A percentile compares a stretch with the other conserved stretches of the same genome.
Conservation (phyloP, 2,329 filamentous ascomycete species). For the Neopestalotiopsis rosae region DNA sequence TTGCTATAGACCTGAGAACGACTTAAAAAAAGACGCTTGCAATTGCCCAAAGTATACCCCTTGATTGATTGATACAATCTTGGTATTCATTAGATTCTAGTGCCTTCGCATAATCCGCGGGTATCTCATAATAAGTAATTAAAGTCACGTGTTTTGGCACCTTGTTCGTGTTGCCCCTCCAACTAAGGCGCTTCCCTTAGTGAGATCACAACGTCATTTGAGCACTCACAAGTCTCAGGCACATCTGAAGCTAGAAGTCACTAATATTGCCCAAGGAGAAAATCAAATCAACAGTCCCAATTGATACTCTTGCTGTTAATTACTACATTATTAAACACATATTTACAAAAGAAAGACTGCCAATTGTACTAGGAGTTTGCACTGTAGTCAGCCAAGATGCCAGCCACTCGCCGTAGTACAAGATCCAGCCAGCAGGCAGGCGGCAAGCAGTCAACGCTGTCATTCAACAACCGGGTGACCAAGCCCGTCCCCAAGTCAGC, state of each 20-base stretch:
- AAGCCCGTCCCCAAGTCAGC: slow-evolving; percentile 54
- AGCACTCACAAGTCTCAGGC: not conserved
- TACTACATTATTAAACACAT: not conserved
- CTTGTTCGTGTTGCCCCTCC: slow-evolving; percentile 21
- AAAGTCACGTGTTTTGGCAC: slow-evolving; percentile 19
- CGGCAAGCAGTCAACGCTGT: slow-evolving; percentile 60
- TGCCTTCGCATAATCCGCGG: no score
- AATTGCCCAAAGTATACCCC: no score
- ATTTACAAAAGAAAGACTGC: not conserved
- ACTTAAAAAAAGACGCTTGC: no score
- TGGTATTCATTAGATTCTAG: no score
- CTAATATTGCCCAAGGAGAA: not conserved
- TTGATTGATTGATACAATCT: no score
- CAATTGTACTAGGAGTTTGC: not conserved
- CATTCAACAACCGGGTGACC: slow-evolving; percentile 62
- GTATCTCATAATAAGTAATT: not conserved
- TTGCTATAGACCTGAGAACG: no score
- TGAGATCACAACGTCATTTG: slow-evolving; percentile 19
- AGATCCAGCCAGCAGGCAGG: slow-evolving; percentile 41
- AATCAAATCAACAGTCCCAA: not conserved
- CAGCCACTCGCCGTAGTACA: slow-evolving; percentile 20
- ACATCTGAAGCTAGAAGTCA: not conserved
- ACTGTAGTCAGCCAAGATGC: slow-evolving; percentile 11
- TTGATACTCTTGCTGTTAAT: not conserved
- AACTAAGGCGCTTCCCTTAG: slow-evolving; percentile 13